Conservation (phyloP, 768 basidiomycete species). For the Podaxis carcinomalis region DNA sequence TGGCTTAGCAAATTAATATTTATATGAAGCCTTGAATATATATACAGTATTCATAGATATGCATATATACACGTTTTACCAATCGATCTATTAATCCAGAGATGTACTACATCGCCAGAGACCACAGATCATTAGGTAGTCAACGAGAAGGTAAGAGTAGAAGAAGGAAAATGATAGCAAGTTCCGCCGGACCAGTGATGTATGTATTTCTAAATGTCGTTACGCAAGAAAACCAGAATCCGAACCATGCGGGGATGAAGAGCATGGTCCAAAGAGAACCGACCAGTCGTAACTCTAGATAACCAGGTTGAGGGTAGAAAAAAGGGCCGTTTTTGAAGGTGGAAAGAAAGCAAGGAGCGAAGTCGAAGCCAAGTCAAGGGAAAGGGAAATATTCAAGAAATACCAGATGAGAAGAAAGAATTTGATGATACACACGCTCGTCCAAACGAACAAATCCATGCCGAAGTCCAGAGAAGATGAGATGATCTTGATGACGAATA, state of each 20-base stretch:
- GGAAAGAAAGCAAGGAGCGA: neutral
- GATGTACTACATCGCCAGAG: neutral
- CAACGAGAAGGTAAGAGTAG: neutral
- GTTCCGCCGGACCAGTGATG: conserved; percentile 12
- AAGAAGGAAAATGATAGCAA: conserved; percentile 7
- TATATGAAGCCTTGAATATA: neutral
- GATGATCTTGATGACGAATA: neutral
- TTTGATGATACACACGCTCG: conserved; percentile 29
- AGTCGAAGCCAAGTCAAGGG: neutral
- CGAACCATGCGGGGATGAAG: conserved; percentile 2
- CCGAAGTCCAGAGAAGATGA: neutral
- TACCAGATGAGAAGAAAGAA: conserved; percentile 1
- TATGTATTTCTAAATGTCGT: conserved; percentile 5
- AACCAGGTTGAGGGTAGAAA: neutral
- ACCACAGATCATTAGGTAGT: conserved; percentile 14
- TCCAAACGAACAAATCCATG: conserved; percentile 30
- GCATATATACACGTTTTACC: neutral
- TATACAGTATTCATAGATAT: neutral
- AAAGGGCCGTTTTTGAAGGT: neutral
- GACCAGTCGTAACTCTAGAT: conserved; percentile 12
- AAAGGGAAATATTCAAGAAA: neutral
- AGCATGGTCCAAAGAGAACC: conserved; percentile 8
- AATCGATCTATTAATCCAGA: neutral
- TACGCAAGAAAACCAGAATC: conserved; percentile 6
- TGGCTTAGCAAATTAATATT: neutral